These are phyloP conservation scores for Colletotrichum chlorophyti DNA, from an alignment of 2,329 filamentous ascomycete genomes.

Conservation along the genomic window DNA sequence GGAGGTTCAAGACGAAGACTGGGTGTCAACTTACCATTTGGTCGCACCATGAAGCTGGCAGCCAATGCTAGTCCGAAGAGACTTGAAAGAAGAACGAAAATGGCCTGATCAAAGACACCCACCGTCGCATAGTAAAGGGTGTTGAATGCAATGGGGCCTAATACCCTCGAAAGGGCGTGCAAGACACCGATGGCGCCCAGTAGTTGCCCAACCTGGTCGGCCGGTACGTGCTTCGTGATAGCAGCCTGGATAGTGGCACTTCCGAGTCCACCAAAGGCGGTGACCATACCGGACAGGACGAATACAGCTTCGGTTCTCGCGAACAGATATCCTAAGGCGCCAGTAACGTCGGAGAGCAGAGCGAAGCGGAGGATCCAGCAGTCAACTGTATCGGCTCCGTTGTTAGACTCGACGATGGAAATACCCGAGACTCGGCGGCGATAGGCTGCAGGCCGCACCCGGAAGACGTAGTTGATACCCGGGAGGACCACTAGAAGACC, in stretches of 20 bases:
- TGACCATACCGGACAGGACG: conserved; percentile 73
- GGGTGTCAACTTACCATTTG: conserved; percentile 78
- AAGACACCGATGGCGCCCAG: conserved; percentile 87
- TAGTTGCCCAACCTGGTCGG: conserved; percentile 83
- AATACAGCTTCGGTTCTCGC: conserved; percentile 69
- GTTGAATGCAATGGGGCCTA: conserved; percentile 85
- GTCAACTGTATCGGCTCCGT: conserved; percentile 80
- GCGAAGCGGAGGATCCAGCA: conserved; percentile 77
- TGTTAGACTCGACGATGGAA: conserved; percentile 54
- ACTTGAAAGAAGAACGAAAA: conserved; percentile 76
- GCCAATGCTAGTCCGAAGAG: conserved; percentile 73
- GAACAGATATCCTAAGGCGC: conserved; percentile 77
- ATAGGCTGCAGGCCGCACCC: conserved; percentile 57
- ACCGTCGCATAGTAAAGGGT: conserved; percentile 86
- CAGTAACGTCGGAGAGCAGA: conserved; percentile 77
- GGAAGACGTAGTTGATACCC: conserved; percentile 76
- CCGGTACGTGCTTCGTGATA: conserved; percentile 89
- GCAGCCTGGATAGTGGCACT: conserved; percentile 84
- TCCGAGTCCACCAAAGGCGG: conserved; percentile 82
- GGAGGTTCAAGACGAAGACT: not conserved
- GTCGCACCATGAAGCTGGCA: conserved; percentile 73
- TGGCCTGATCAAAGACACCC: conserved; percentile 76
- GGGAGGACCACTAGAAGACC: conserved; percentile 80
- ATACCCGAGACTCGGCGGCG: conserved; percentile 46
- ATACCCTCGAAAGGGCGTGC: conserved; percentile 80